Conservation (phyloP, 805 yeast species). For the Hanseniaspora meyeri region DNA sequence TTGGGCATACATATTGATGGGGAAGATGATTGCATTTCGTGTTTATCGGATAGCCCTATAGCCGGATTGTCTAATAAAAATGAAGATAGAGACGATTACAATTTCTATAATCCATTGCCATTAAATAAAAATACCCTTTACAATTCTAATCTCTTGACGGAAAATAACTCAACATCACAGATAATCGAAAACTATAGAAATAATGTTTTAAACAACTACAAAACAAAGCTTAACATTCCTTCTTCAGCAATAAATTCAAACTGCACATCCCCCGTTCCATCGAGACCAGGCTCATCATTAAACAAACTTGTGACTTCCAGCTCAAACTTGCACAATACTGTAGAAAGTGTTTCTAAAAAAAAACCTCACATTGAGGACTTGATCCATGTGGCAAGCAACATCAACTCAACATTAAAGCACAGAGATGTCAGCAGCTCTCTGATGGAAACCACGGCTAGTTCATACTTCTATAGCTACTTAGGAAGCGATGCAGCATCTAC, state of each 20-base stretch:
- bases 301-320: background rate
- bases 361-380: conserved; percentile 23
- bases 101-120: background rate
- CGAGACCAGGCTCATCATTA: conserved; percentile 1
- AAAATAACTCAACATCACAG: background rate
- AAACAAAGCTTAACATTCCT: background rate
- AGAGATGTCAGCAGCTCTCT: background rate
- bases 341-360: background rate
- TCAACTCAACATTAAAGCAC: background rate
- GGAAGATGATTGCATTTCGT: background rate
- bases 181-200: conserved; percentile 4
- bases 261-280: background rate
- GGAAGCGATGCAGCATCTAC: background rate
- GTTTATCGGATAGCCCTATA: background rate
- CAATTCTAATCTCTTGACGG: background rate
- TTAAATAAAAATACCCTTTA: conserved; percentile 3
- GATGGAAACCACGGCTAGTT: background rate
- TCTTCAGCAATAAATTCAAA: background rate
- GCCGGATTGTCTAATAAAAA: background rate
- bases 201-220: background rate
- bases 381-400: conserved; percentile 20
- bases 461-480: background rate
- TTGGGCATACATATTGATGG: background rate
- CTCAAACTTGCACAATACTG: background rate
- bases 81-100: background rate